phyloP scores from a whole-genome alignment of 1,139 yeast species.

The Candida labiduridarum region DNA sequence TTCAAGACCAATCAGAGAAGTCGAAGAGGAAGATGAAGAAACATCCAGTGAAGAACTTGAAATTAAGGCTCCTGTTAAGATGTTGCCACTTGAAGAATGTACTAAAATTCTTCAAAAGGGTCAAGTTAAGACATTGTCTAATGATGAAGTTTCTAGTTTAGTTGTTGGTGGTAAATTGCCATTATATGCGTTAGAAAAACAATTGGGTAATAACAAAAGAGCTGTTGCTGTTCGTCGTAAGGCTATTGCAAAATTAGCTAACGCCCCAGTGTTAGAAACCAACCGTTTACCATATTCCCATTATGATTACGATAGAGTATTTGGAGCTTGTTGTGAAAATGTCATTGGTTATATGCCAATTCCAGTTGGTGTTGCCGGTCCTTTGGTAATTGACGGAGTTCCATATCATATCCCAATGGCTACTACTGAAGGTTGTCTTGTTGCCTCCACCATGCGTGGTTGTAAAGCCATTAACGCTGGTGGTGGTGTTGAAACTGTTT shows the following conservation, averaged over 20 bases:
- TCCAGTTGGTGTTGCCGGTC: conserved; percentile 98
- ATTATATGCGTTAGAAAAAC: conserved; percentile 90
- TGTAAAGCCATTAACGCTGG: conserved; percentile 98
- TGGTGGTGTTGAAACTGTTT: conserved; percentile 91
- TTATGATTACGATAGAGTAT: conserved; percentile 93
- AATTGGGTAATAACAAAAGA: conserved; percentile 80
- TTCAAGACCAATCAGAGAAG: conserved; percentile 2
- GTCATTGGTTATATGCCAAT: conserved; percentile 95
- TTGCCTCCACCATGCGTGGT: conserved; percentile 98
- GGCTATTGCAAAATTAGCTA: conserved; percentile 81
- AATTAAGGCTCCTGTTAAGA: conserved; percentile 25
- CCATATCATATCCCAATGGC: conserved; percentile 97
- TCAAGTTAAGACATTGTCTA: conserved; percentile 60
- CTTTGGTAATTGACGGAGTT: conserved; percentile 83
- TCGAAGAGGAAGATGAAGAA: conserved; percentile 13
- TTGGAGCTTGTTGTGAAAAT: conserved; percentile 99
- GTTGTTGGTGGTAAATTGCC: conserved; percentile 83
- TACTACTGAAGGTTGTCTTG: conserved; percentile 97
- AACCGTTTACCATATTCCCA: conserved; percentile 74
- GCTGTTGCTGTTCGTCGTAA: conserved; percentile 93
- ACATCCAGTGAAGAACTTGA: conserved; percentile 25
- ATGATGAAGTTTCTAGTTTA: conserved; percentile 74
- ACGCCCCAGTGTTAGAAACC: conserved; percentile 77
- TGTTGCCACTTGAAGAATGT: conserved; percentile 61
- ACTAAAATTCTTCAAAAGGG: conserved; percentile 70